Conservation (phyloP, 805 yeast species). For the Metschnikowia koreensis region DNA sequence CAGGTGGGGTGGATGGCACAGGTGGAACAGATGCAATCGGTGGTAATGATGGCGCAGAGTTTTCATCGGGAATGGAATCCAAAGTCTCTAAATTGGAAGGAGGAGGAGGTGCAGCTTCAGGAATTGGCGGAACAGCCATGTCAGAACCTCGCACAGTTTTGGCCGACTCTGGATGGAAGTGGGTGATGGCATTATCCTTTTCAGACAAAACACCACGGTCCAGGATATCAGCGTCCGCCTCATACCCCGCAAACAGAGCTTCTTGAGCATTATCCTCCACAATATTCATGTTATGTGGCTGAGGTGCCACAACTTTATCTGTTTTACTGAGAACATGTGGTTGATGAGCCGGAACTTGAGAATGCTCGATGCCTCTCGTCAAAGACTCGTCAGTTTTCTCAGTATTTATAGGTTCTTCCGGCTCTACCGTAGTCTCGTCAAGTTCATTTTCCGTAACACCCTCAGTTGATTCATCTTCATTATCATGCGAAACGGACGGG, state of each 20-base stretch:
- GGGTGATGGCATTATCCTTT: not conserved
- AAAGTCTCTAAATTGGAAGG: not conserved
- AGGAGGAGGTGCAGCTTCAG: not conserved
- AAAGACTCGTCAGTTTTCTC: not conserved
- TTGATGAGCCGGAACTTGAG: conserved; percentile 4
- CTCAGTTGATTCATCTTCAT: conserved; percentile 25
- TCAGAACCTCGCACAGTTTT: no score
- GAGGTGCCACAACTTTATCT: not conserved
- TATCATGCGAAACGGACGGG: not conserved
- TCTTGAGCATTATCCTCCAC: conserved; percentile 12
- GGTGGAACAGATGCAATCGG: not conserved
- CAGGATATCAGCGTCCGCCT: conserved; percentile 59
- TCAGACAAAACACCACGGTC: conserved; percentile 21
- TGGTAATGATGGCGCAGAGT: not conserved
- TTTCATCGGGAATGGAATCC: not conserved
- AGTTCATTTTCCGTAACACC: conserved; percentile 9
- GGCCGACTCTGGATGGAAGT: not conserved
- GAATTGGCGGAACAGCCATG: not conserved
- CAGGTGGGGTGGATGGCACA: conserved; percentile 10
- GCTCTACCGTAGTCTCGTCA: not conserved
- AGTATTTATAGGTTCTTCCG: not conserved
- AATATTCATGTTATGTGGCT: conserved; percentile 3
- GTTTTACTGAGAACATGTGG: not conserved
- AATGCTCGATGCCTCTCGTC: conserved; percentile 1
- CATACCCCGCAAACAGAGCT: conserved; percentile 55